Evolutionary conservation across 2,329 filamentous ascomycete genomes (phyloP).

Genomic region (Apiospora kogelbergensis): DNA sequence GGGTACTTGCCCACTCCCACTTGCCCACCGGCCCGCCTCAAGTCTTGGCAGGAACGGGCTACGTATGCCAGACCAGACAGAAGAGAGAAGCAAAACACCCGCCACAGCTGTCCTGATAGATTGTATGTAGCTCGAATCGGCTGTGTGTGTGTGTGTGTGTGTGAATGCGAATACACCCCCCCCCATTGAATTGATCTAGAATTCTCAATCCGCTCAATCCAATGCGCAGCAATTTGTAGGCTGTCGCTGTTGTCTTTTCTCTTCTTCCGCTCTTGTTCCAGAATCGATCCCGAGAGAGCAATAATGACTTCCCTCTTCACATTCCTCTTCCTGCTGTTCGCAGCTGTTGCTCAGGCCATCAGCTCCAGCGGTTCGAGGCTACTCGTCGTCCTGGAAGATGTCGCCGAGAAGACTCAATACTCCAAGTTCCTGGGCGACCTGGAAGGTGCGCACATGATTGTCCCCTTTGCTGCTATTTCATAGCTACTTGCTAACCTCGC

Average conservation of each 20-base stretch:
- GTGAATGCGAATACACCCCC: neutral
- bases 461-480: neutral
- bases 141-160: neutral
- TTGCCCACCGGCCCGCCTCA: neutral
- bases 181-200: neutral
- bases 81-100: no score
- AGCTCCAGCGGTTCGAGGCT: conserved; percentile 79
- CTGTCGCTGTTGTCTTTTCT: conserved; percentile 6
- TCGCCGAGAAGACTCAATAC: conserved; percentile 74
- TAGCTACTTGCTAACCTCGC: neutral
- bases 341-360: conserved; percentile 68
- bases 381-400: conserved; percentile 83
- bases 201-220: neutral
- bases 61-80: conserved; percentile 14
- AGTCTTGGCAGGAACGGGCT: conserved; percentile 17
- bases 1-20: neutral
- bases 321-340: conserved; percentile 65
- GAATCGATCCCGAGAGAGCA: neutral
- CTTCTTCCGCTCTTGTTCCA: neutral
- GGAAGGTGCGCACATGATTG: conserved; percentile 51
- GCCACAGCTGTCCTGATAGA: neutral
- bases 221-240: conserved; percentile 10
- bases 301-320: conserved; percentile 74
- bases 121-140: neutral
- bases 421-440: conserved; percentile 77